Evolutionary conservation across 1,284 basidiomycete species (phyloP), one percentile per base, ranked within the genome.

Genomic region (Thelephora terrestris): DNA sequence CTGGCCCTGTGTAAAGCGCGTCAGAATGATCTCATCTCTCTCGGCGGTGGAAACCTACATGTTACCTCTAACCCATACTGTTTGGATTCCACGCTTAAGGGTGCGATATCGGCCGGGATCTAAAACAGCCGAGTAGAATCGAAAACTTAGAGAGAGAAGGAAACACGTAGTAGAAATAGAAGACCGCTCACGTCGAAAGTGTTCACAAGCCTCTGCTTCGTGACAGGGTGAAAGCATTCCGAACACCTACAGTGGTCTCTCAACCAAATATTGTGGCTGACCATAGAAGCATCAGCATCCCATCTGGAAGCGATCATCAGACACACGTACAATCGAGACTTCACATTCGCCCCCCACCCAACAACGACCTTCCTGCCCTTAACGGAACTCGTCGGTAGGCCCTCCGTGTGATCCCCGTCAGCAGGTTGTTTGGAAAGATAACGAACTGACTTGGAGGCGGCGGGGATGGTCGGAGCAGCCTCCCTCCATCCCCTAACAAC

Each of bases 211-310:
- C 95, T 76, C 64, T 98, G 95, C 62, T 92, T 95, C 7, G 95
- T 98, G 50, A 82, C 65, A 0, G 84, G 71, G 65, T 98, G 95
- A 61, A 89, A 95, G 65, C 93, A 97, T 45, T 79, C 67, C 0
- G 85, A 65, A 64, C 93, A 97, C 29, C 93, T 77, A 61, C 95
- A 99, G 60, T 98, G 94, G 61, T 91, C 88, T 10, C 81, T 70
- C 21, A 90, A 65, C 78, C 82, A 89, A 40, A 84, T 68, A 59
- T 84, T 73, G 61, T 87, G 81, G 60, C 83, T 85, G 35, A 2
- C 2, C 17, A 12, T 14, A n/a, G 21, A 17, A 24, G 12, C 9
- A 32, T 32, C 29, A 32, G 29, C 29, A 32, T 10, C 29, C 29
- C n/a, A n/a, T n/a, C n/a, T n/a, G n/a, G n/a, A n/a, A n/a, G n/a